Percentiles rank a stretch among this genome's conserved stretches.
Evolutionary conservation across 495 filamentous ascomycete species (phyloP).

Genomic region (Penicillium lagena): DNA sequence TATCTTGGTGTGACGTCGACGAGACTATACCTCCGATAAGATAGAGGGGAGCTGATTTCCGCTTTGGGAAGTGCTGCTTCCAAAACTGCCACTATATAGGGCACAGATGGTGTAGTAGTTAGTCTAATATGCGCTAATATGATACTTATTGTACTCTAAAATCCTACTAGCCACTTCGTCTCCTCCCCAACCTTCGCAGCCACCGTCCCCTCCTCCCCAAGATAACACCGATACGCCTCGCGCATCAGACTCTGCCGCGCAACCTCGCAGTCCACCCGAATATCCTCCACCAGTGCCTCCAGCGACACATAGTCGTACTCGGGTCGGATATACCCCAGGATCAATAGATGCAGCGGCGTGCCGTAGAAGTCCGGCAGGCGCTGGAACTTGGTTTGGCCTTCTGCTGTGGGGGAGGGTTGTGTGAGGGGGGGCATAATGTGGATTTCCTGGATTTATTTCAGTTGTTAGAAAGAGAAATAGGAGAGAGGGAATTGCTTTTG

Average conservation of each 20-base stretch:
- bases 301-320: slow-evolving; percentile 82
- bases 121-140: too few relatives aligned
- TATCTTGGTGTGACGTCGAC: slow-evolving; percentile 16
- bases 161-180: background rate
- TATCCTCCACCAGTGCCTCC: slow-evolving; percentile 82
- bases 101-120: too few relatives aligned
- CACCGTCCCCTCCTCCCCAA: slow-evolving; percentile 37
- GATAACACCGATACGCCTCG: slow-evolving; percentile 54
- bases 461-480: too few relatives aligned
- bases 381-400: slow-evolving; percentile 25
- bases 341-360: slow-evolving; percentile 64
- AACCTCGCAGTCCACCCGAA: slow-evolving; percentile 80
- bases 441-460: slow-evolving; percentile 52
- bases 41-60: background rate
- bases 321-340: slow-evolving; percentile 82
- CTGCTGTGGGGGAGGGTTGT: slow-evolving; percentile 41
- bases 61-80: too few relatives aligned
- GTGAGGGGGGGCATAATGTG: slow-evolving; percentile 67
- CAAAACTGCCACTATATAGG: too few relatives aligned
- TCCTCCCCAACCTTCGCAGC: slow-evolving; percentile 27
- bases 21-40: slow-evolving; percentile 12
- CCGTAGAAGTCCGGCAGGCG: slow-evolving; percentile 75
- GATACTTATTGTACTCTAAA: too few relatives aligned
- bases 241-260: slow-evolving; percentile 66
- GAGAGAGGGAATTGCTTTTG: too few relatives aligned